Evolutionary conservation across 2,329 filamentous ascomycete genomes (phyloP).

Genomic region (Botrytis sinoallii): DNA sequence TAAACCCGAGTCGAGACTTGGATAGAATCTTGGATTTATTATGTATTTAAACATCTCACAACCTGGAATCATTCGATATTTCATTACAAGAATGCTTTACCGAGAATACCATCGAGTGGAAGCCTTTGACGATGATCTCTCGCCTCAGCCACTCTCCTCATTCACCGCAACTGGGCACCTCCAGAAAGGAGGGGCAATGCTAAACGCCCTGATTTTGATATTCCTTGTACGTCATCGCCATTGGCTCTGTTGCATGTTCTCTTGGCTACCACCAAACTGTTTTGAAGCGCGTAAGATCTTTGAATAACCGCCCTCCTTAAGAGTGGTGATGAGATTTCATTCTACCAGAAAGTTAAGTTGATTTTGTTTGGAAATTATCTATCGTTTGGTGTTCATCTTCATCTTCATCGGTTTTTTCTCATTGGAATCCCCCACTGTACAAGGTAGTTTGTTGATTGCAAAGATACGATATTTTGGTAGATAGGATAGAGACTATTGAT

Average conservation of each 20-base stretch:
- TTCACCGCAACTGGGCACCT: background rate
- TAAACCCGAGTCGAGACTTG: no score
- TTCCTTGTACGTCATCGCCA: slow-evolving; percentile 10
- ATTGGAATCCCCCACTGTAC: background rate
- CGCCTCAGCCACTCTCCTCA: background rate
- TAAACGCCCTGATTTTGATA: slow-evolving; percentile 1
- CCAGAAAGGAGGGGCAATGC: background rate
- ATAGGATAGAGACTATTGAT: background rate
- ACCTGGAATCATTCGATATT: no score
- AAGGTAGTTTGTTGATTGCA: background rate
- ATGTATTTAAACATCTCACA: background rate
- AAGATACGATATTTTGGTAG: background rate
- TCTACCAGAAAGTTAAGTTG: background rate
- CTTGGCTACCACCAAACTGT: slow-evolving; percentile 1
- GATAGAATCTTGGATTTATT: no score
- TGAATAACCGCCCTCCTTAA: background rate
- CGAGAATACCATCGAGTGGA: background rate
- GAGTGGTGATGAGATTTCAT: background rate
- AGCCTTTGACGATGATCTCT: background rate
- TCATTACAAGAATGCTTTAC: no score
- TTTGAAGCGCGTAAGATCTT: background rate
- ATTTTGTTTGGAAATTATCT: background rate
- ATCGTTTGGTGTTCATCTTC: background rate
- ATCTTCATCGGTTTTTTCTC: background rate
- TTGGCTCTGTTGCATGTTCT: background rate